Conservation (phyloP, 768 basidiomycete species). For the Thelephora ganbajun region DNA sequence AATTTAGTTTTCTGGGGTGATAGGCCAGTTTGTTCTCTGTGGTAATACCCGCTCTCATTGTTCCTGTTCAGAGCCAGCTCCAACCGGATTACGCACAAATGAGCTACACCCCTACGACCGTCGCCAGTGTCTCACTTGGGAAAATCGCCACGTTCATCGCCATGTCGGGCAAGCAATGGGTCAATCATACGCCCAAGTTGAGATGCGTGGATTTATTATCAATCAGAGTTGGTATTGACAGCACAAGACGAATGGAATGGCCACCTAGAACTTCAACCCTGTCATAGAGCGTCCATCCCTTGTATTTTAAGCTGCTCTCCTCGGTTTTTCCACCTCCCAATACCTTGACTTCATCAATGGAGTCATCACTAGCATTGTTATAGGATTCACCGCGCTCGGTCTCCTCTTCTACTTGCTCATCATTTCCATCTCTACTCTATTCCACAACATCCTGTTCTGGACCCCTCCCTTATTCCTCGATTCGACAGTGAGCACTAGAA, state of each 20-base stretch:
- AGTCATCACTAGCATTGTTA: conserved; percentile 4
- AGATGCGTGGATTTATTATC: conserved; percentile 4
- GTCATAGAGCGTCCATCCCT: conserved; percentile 6
- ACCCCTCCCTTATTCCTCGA: conserved; percentile 8
- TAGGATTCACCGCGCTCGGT: conserved; percentile 1
- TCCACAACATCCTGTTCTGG: conserved; percentile 7
- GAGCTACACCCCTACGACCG: no score
- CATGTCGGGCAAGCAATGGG: conserved; percentile 10
- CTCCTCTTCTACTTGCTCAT: conserved; percentile 5
- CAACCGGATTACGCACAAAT: background rate
- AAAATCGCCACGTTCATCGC: conserved; percentile 9
- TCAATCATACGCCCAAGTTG: conserved; percentile 3
- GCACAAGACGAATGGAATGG: conserved; percentile 7
- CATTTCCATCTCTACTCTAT: conserved; percentile 4
- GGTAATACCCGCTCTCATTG: background rate
- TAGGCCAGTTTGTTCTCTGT: background rate
- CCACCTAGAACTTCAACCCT: conserved; percentile 7
- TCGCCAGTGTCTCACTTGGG: no score
- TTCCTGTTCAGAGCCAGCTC: background rate
- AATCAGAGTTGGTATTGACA: conserved; percentile 7
- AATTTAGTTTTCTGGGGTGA: background rate
- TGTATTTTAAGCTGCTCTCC: conserved; percentile 8
- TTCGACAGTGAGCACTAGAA: background rate
- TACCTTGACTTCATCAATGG: conserved; percentile 3
- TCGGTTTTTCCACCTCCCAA: conserved; percentile 6